A percentile compares a stretch with the other conserved stretches of the same genome.
These are phyloP conservation scores for Clitocybe nebularis DNA, from an alignment of 1,284 basidiomycete genomes.

Conservation along the genomic window DNA sequence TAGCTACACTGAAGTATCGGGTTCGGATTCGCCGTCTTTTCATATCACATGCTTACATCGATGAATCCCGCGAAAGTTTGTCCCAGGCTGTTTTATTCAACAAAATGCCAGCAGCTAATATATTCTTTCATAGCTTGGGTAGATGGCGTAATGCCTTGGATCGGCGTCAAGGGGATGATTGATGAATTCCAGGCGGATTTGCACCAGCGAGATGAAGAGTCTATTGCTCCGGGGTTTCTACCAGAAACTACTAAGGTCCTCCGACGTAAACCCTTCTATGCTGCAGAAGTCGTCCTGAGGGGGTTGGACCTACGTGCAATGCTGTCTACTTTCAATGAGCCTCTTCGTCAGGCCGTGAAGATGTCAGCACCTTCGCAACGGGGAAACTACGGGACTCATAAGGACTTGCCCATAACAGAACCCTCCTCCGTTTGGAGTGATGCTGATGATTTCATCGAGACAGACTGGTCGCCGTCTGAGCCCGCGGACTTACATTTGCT, in stretches of 20 bases:
- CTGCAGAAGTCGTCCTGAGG: constrained; percentile 84
- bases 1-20: constrained; percentile 93
- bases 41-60: constrained; percentile 85
- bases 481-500: constrained; percentile 68
- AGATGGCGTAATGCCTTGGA: constrained; percentile 73
- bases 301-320: constrained; percentile 79
- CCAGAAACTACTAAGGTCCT: constrained; percentile 51
- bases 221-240: constrained; percentile 44
- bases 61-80: constrained; percentile 65
- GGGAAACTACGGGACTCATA: constrained; percentile 46
- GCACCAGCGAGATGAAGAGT: constrained; percentile 90
- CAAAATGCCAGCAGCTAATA: too few species aligned
- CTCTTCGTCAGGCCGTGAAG: constrained; percentile 55
- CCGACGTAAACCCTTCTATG: constrained; percentile 87
- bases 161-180: constrained; percentile 84
- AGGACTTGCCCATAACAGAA: constrained; percentile 37
- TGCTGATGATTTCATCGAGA: constrained; percentile 81
- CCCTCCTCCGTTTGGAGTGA: constrained; percentile 69
- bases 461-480: constrained; percentile 58
- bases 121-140: constrained; percentile 65
- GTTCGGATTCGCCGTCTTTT: constrained; percentile 78
- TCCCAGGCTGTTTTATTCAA: constrained; percentile 1
- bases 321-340: constrained; percentile 74
- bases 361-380: constrained; percentile 40
- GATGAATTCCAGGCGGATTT: constrained; percentile 85